Conservation (phyloP, 179 eudicot genomes). For the Pouteria campechiana region DNA sequence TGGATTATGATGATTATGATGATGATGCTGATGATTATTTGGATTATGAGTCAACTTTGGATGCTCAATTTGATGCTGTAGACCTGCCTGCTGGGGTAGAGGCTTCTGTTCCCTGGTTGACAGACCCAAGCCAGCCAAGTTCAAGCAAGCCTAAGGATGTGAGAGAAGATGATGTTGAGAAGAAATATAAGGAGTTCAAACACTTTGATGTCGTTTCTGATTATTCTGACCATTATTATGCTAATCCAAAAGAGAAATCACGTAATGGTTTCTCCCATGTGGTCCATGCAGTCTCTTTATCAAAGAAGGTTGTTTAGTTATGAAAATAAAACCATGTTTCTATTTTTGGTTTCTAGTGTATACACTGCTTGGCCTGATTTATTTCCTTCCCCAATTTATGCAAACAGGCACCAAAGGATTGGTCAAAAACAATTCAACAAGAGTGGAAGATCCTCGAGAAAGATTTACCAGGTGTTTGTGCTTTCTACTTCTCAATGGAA, state of each 20-base stretch:
- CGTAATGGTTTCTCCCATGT: conserved; percentile 9
- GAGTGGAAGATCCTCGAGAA: conserved; percentile 84
- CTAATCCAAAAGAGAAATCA: background rate
- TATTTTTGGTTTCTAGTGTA: conserved; percentile 1
- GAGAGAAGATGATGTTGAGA: conserved; percentile 20
- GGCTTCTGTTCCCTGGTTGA: conserved; percentile 57
- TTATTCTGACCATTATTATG: conserved; percentile 45
- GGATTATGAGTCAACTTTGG: conserved; percentile 35
- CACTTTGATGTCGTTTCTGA: conserved; percentile 64
- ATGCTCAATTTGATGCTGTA: conserved; percentile 63
- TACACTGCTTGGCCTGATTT: conserved; percentile 1
- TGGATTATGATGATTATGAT: conserved; percentile 25
- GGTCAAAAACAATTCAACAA: conserved; percentile 67
- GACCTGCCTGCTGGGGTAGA: conserved; percentile 65
- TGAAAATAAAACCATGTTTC: background rate
- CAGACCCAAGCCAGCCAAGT: conserved; percentile 6
- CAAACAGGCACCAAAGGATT: conserved; percentile 45
- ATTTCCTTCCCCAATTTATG: background rate
- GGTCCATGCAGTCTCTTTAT: too few species aligned
- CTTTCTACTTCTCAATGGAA: background rate
- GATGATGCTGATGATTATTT: conserved; percentile 27
- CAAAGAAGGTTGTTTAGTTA: conserved; percentile 22
- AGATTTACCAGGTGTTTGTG: conserved; percentile 63
- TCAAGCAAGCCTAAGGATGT: conserved; percentile 12
- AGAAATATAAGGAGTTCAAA: conserved; percentile 37